Conservation (phyloP, 257 asterid species). For the Cynanchum wilfordii region DNA sequence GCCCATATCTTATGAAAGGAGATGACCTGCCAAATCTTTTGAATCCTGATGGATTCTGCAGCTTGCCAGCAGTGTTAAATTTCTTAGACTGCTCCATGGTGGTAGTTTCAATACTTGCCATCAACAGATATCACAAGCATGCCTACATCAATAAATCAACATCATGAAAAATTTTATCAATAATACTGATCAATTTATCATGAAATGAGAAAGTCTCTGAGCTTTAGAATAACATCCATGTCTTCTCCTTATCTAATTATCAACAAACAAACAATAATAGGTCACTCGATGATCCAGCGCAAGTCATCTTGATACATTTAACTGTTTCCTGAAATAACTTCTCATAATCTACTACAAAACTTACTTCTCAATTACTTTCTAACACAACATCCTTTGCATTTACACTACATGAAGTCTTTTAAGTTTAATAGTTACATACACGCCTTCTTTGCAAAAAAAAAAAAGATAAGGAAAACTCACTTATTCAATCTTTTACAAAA, state of each 20-base stretch:
- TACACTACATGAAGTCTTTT: too few species aligned
- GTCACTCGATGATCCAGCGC: not conserved
- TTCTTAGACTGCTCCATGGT: slow-evolving; percentile 22
- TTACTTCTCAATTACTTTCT: not conserved
- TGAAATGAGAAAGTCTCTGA: not conserved
- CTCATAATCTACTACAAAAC: not conserved
- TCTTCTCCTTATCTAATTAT: not conserved
- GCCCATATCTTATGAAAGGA: slow-evolving; percentile 84
- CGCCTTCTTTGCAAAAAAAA: not conserved
- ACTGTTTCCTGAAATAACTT: not conserved
- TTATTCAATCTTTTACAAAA: too few species aligned
- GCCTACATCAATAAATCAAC: slow-evolving; percentile 1
- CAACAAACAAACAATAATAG: not conserved
- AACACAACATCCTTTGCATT: not conserved
- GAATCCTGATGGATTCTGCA: slow-evolving; percentile 31
- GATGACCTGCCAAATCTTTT: slow-evolving; percentile 76
- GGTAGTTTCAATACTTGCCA: slow-evolving; percentile 16
- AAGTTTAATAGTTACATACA: too few species aligned
- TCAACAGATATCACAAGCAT: not conserved
- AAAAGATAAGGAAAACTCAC: too few species aligned
- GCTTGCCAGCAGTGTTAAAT: not conserved
- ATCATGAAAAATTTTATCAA: not conserved
- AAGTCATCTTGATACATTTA: not conserved
- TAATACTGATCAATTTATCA: not conserved
- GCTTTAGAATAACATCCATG: not conserved